Evolutionary conservation across 805 yeast species (phyloP).

Genomic region (Kuraishia cidri): DNA sequence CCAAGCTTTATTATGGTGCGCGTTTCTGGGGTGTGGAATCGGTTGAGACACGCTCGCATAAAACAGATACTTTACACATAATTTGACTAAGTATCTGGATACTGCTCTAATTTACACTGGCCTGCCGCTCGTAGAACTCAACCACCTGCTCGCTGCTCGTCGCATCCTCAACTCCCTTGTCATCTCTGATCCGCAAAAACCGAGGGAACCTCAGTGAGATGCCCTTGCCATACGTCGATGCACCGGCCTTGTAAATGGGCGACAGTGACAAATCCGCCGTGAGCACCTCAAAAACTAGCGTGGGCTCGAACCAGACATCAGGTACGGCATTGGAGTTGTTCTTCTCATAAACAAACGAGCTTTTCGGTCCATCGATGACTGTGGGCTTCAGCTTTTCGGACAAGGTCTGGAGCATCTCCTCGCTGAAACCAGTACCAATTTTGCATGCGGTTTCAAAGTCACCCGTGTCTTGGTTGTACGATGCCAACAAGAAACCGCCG

Average conservation of each 20-base stretch:
- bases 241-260: constrained; percentile 85
- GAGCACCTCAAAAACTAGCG: constrained; percentile 73
- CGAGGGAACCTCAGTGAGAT: constrained; percentile 85
- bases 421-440: constrained; percentile 95
- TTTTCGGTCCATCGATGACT: constrained; percentile 54
- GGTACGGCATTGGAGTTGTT: constrained; percentile 61
- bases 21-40: too few relatives aligned
- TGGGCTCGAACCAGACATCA: constrained; percentile 93
- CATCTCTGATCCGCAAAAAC: constrained; percentile 76
- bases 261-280: constrained; percentile 88
- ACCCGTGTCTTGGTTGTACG: constrained; percentile 84
- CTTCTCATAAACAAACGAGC: constrained; percentile 58
- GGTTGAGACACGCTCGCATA: too few relatives aligned
- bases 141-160: constrained; percentile 78
- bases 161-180: constrained; percentile 78
- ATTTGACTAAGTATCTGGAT: too few relatives aligned
- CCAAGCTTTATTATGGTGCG: too few relatives aligned
- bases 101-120: constrained; percentile 21
- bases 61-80: too few relatives aligned
- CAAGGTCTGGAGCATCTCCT: constrained; percentile 61
- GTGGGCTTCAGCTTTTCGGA: constrained; percentile 58
- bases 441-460: constrained; percentile 94
- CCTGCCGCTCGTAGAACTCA: constrained; percentile 76
- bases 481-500: constrained; percentile 89
- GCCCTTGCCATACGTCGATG: constrained; percentile 66